phyloP scores from a whole-genome alignment of 176 grass and related monocot genomes.

The Hordeum marinum region DNA sequence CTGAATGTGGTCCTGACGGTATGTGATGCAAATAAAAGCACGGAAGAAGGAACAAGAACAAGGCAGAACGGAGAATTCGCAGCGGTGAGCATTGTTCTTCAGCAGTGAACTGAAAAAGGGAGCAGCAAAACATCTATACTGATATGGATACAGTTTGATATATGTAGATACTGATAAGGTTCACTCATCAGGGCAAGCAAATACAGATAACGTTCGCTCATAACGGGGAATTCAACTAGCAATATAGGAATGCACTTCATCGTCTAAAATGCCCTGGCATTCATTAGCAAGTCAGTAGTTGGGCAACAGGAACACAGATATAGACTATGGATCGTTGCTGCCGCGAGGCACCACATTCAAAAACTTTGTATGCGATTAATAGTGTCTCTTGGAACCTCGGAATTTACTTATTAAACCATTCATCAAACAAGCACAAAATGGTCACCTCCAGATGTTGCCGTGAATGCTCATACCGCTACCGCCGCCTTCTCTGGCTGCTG shows the following conservation, averaged over 20 bases:
- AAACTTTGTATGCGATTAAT: neutral
- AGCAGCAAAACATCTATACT: neutral
- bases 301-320: neutral
- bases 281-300: neutral
- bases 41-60: neutral
- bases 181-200: neutral
- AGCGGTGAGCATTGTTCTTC: neutral
- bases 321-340: neutral
- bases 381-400: neutral
- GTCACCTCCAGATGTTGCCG: neutral
- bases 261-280: neutral
- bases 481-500: neutral
- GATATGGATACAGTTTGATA: neutral
- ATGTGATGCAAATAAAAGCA: neutral
- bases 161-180: no score
- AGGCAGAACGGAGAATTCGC: neutral
- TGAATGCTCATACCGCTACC: neutral
- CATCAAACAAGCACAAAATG: neutral
- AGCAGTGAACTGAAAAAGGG: neutral
- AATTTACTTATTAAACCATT: slow-evolving; percentile 3
- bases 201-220: neutral
- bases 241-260: neutral
- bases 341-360: neutral
- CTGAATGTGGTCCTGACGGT: neutral
- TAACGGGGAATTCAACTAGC: neutral